Conservation (phyloP, 768 basidiomycete species). For the Pluteus cervinus region DNA sequence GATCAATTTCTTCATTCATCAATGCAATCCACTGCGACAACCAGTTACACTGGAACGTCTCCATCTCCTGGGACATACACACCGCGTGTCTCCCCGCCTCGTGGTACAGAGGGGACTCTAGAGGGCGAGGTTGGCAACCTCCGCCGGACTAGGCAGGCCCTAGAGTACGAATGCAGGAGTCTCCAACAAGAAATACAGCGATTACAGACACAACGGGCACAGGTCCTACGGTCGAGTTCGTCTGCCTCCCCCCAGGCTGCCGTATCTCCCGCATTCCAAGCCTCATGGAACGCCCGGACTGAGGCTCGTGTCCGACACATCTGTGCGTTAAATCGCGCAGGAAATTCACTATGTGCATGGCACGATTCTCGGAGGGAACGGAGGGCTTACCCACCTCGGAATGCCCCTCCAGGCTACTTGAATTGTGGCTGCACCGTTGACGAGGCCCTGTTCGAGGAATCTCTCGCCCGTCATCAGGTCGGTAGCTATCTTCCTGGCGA, state of each 20-base stretch:
- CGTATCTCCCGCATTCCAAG: slow-evolving; percentile 47
- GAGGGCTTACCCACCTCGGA: slow-evolving; percentile 68
- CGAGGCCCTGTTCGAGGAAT: slow-evolving; percentile 84
- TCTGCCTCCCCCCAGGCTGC: slow-evolving; percentile 31
- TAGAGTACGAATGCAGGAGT: slow-evolving; percentile 55
- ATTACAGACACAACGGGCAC: too few relatives aligned
- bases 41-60: neutral
- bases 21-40: slow-evolving; percentile 2
- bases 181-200: too few relatives aligned
- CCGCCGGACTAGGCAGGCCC: slow-evolving; percentile 51
- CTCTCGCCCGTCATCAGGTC: slow-evolving; percentile 69
- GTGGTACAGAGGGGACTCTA: neutral
- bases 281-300: slow-evolving; percentile 68
- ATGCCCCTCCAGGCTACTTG: slow-evolving; percentile 70
- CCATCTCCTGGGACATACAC: neutral
- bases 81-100: neutral
- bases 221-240: slow-evolving; percentile 17
- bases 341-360: slow-evolving; percentile 87
- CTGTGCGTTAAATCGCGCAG: slow-evolving; percentile 81
- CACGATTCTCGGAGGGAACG: slow-evolving; percentile 85
- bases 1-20: neutral
- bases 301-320: slow-evolving; percentile 64
- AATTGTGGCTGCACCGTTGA: slow-evolving; percentile 86
- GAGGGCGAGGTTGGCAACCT: slow-evolving; percentile 52
- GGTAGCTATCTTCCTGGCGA: slow-evolving; percentile 83